phyloP scores from a whole-genome alignment of 345 rosid species.

The Aegle marmelos region DNA sequence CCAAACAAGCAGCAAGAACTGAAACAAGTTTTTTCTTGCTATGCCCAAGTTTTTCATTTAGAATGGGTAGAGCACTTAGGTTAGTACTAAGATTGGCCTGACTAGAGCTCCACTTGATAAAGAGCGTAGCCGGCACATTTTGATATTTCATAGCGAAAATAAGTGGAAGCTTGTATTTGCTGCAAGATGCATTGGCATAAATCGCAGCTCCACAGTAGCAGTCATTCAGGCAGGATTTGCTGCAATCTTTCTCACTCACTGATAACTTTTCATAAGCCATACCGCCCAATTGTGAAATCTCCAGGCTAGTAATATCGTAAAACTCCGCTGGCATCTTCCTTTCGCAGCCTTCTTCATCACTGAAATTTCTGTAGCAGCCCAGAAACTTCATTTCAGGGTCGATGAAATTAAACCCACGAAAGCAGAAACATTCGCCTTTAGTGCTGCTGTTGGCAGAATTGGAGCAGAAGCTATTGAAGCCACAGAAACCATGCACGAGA shows the following conservation, averaged over 20 bases:
- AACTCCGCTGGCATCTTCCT: background rate
- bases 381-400: background rate
- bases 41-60: background rate
- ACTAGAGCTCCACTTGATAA: background rate
- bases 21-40: background rate
- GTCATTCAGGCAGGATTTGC: constrained; percentile 23
- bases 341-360: background rate
- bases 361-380: constrained; percentile 9
- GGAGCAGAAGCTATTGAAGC: constrained; percentile 20
- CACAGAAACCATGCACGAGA: constrained; percentile 16
- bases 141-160: background rate
- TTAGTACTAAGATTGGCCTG: background rate
- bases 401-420: constrained; percentile 17
- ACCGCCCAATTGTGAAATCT: background rate
- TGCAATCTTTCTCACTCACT: background rate
- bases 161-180: constrained; percentile 11
- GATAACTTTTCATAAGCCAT: background rate
- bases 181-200: background rate
- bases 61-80: accelerated
- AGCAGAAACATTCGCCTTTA: background rate
- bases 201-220: constrained; percentile 21
- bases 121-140: background rate
- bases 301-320: background rate
- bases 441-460: background rate
- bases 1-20: constrained; percentile 11